Conservation (phyloP, 345 rosid species). For the Noccaea bulbosa region DNA sequence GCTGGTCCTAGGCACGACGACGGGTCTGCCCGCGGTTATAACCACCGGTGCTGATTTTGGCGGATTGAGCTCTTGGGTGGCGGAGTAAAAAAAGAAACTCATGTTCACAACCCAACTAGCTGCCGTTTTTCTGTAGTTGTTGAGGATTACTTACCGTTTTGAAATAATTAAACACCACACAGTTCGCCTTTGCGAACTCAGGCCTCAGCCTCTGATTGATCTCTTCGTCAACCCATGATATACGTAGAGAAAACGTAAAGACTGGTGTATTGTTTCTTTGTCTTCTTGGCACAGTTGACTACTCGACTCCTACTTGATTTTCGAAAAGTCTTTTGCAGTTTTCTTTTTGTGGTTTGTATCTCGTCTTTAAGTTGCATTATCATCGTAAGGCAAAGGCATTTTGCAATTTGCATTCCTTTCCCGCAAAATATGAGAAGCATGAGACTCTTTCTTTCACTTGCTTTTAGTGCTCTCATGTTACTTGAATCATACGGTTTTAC, state of each 20-base stretch:
- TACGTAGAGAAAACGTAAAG: neutral
- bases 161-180: neutral
- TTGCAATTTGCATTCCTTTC: neutral
- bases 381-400: neutral
- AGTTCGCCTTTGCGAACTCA: neutral
- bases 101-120: slow-evolving; percentile 5
- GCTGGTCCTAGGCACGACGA: slow-evolving; percentile 9
- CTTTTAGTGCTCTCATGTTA: no score
- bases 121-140: neutral
- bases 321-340: neutral
- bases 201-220: neutral
- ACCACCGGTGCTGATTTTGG: slow-evolving; percentile 6
- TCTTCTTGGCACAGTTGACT: neutral
- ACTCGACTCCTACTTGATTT: neutral
- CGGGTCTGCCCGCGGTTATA: neutral
- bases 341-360: neutral
- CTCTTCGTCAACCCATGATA: neutral
- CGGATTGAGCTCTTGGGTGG: neutral
- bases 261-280: neutral
- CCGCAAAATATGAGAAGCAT: neutral
- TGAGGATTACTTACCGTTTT: neutral
- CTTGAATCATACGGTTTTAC: no score
- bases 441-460: neutral
- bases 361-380: neutral
- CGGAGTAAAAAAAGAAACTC: neutral